phyloP scores from a whole-genome alignment of 768 basidiomycete species.

The Boletus pseudopeckii region DNA sequence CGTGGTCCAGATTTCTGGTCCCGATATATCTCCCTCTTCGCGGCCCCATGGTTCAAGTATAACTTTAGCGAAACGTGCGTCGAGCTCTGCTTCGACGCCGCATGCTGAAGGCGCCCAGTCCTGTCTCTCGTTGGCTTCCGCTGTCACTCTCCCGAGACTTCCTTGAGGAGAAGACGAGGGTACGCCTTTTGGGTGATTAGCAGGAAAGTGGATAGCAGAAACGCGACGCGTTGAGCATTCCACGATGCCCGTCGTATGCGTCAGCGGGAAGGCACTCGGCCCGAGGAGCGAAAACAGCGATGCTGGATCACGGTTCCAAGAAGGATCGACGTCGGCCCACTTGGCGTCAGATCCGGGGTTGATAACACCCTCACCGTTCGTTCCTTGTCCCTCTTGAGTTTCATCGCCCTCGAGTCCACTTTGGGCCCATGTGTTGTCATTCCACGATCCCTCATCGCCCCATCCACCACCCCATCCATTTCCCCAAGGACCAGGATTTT shows the following conservation, averaged over 20 bases:
- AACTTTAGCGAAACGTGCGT: slow-evolving; percentile 44
- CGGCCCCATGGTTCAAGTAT: slow-evolving; percentile 54
- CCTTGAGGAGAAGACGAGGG: not conserved
- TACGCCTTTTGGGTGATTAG: slow-evolving; percentile 18
- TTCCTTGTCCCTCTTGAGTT: slow-evolving; percentile 8
- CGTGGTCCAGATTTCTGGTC: slow-evolving; percentile 33
- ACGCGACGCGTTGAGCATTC: slow-evolving; percentile 64
- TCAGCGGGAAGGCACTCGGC: slow-evolving; percentile 52
- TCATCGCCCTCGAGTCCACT: slow-evolving; percentile 2
- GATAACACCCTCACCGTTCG: not conserved
- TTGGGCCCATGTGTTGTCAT: slow-evolving; percentile 12
- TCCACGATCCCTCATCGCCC: slow-evolving; percentile 1
- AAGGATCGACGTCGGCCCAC: slow-evolving; percentile 16
- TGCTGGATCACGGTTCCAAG: slow-evolving; percentile 23
- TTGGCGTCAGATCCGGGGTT: not conserved
- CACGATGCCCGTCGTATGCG: slow-evolving; percentile 62
- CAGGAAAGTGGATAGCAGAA: slow-evolving; percentile 42
- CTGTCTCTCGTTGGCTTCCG: not conserved
- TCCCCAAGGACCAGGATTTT: slow-evolving; percentile 2
- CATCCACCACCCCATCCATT: slow-evolving; percentile 3
- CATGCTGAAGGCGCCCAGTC: slow-evolving; percentile 21
- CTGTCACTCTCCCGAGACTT: slow-evolving; percentile 3
- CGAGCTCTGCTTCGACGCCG: slow-evolving; percentile 47
- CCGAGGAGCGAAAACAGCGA: slow-evolving; percentile 48
- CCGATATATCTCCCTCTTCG: slow-evolving; percentile 37